These are phyloP conservation scores for Fraxinus paxiana DNA, from an alignment of 305 asterid species.

Conservation along the genomic window DNA sequence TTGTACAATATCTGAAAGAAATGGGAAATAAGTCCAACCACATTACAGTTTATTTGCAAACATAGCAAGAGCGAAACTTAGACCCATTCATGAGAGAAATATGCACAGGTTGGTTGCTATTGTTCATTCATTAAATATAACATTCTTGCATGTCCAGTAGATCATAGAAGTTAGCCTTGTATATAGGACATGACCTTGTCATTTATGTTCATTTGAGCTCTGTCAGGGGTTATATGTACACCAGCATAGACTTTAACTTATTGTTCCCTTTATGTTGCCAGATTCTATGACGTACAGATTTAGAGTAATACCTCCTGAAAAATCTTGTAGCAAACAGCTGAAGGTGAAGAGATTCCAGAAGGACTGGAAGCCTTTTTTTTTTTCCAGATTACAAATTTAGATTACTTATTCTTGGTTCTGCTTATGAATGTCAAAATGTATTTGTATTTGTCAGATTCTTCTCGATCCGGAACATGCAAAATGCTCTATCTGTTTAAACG, in stretches of 20 bases:
- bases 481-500: conserved; percentile 76
- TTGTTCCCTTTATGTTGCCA: conserved; percentile 31
- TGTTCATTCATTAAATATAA: background rate
- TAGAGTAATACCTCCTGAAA: conserved; percentile 62
- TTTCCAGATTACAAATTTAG: background rate
- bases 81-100: background rate
- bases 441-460: conserved; percentile 43
- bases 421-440: conserved; percentile 12
- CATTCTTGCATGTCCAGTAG: background rate
- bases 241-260: conserved; percentile 13
- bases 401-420: conserved; percentile 3
- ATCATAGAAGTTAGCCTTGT: background rate
- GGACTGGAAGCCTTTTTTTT: background rate
- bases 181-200: background rate
- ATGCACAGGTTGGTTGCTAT: background rate
- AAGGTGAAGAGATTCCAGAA: conserved; percentile 41
- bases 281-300: conserved; percentile 72
- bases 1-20: background rate
- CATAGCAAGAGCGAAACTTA: background rate
- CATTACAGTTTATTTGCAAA: background rate
- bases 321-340: conserved; percentile 48
- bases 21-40: background rate
- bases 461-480: conserved; percentile 86
- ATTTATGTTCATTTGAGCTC: background rate
- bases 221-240: background rate